phyloP scores from a whole-genome alignment of 768 basidiomycete genomes.

The Tephrocybe rancida region DNA sequence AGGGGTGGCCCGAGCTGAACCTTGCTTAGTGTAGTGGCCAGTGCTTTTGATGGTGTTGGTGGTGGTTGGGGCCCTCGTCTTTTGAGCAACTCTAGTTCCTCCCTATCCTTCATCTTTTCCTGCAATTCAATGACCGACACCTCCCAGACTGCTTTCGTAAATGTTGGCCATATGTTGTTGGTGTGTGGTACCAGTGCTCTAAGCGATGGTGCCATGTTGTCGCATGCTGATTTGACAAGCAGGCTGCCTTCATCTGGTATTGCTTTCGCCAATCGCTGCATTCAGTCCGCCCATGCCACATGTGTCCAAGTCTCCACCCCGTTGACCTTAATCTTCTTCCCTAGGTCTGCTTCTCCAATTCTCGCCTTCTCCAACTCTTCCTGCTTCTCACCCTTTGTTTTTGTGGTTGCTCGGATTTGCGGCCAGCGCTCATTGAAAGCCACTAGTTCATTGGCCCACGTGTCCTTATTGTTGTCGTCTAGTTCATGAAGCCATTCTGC shows the following conservation, averaged over 20 bases:
- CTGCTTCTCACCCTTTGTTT: conserved; percentile 16
- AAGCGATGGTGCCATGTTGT: conserved; percentile 5
- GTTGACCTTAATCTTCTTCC: conserved; percentile 12
- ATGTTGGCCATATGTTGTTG: conserved; percentile 1
- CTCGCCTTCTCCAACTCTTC: conserved; percentile 9
- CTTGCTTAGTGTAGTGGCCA: too few relatives aligned
- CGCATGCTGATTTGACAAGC: neutral
- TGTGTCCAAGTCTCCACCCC: conserved; percentile 1
- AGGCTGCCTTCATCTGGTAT: conserved; percentile 5
- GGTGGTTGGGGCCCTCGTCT: too few relatives aligned
- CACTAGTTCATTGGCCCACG: neutral
- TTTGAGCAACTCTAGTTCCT: too few relatives aligned
- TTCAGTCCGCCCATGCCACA: conserved; percentile 5
- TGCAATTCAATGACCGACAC: conserved; percentile 7
- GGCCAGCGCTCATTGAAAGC: conserved; percentile 5
- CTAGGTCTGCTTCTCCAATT: conserved; percentile 14
- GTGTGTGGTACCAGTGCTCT: neutral
- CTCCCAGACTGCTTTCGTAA: neutral
- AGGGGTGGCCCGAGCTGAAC: too few relatives aligned
- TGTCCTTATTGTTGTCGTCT: neutral
- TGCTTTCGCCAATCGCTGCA: neutral
- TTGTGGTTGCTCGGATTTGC: neutral
- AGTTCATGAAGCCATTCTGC: conserved; percentile 1
- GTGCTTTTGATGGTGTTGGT: too few relatives aligned
- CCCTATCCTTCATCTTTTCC: conserved; percentile 7